Evolutionary conservation across 306 rosid species (phyloP).

Genomic region (Sicyos edulis): DNA sequence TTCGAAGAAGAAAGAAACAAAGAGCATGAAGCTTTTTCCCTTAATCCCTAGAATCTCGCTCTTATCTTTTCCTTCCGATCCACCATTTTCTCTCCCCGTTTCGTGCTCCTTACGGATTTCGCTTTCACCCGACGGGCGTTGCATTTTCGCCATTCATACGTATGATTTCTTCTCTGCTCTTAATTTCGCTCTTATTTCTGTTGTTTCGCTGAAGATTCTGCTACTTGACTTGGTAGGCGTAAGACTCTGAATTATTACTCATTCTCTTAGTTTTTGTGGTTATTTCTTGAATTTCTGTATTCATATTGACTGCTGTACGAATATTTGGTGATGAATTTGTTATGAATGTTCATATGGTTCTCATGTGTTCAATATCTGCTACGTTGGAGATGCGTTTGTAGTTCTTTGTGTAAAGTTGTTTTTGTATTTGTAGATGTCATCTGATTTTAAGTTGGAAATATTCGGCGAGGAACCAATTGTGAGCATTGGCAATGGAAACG

Average conservation of each 20-base stretch:
- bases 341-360: not conserved
- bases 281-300: not conserved
- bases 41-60: constrained; percentile 43
- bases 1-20: constrained; percentile 23
- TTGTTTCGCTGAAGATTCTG: constrained; percentile 4
- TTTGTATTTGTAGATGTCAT: constrained; percentile 36
- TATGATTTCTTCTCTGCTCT: no score
- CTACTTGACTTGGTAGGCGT: constrained; percentile 11
- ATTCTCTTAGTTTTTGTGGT: not conserved
- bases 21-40: constrained; percentile 27
- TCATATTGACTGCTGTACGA: not conserved
- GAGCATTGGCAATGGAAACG: constrained; percentile 28
- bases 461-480: constrained; percentile 19
- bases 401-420: not conserved
- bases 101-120: constrained; percentile 51
- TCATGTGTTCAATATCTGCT: not conserved
- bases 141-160: no score
- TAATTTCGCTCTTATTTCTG: not conserved
- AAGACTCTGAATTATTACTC: not conserved
- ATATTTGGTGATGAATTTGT: not conserved
- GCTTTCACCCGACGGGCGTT: constrained; percentile 20
- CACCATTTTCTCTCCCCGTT: constrained; percentile 36
- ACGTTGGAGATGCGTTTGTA: not conserved
- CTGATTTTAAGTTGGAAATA: constrained; percentile 46
- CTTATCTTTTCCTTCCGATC: constrained; percentile 12